phyloP scores from a whole-genome alignment of 2,329 filamentous ascomycete species.

The Fusarium nanum region DNA sequence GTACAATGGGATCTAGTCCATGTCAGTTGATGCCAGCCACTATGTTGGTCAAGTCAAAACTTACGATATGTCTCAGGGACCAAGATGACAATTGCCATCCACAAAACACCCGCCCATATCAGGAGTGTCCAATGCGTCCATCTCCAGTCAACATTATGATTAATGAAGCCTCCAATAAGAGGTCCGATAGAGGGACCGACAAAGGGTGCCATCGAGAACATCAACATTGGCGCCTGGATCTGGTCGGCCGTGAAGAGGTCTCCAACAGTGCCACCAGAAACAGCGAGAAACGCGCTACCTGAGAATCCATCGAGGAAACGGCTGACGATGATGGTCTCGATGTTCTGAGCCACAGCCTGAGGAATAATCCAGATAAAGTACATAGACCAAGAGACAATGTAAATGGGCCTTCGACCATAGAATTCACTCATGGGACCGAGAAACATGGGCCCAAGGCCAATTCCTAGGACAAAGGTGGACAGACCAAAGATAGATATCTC shows the following conservation, averaged over 20 bases:
- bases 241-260: constrained; percentile 78
- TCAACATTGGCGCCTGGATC: constrained; percentile 84
- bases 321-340: constrained; percentile 80
- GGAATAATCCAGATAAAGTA: constrained; percentile 86
- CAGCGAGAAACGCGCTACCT: constrained; percentile 75
- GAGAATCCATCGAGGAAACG: constrained; percentile 83
- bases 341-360: constrained; percentile 82
- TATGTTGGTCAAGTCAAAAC: constrained; percentile 16
- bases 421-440: constrained; percentile 77
- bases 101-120: constrained; percentile 79
- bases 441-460: constrained; percentile 71
- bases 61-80: constrained; percentile 89
- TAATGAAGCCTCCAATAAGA: constrained; percentile 82
- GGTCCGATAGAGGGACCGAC: constrained; percentile 70
- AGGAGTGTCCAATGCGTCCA: constrained; percentile 88
- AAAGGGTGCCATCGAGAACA: constrained; percentile 77
- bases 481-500: constrained; percentile 83
- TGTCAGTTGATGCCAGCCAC: constrained; percentile 7
- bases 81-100: constrained; percentile 73
- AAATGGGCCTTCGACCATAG: constrained; percentile 85
- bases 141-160: constrained; percentile 77
- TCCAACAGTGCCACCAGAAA: constrained; percentile 87
- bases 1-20: constrained; percentile 69
- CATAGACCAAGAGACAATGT: constrained; percentile 77
- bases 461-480: constrained; percentile 84